These are phyloP conservation scores for Casuarina equisetifolia DNA, from an alignment of 306 rosid genomes.

Conservation along the genomic window DNA sequence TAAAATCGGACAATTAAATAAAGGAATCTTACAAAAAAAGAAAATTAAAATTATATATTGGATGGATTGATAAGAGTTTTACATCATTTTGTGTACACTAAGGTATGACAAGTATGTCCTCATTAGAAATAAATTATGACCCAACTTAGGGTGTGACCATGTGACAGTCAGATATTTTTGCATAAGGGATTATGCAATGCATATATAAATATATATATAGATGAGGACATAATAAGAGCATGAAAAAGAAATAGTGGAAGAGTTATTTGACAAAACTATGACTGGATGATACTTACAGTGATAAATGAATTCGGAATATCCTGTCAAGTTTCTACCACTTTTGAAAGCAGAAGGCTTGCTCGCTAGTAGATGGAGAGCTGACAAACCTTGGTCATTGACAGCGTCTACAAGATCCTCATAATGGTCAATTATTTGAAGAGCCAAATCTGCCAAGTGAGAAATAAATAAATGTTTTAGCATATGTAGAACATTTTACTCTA, in stretches of 20 bases:
- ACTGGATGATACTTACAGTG: constrained; percentile 21
- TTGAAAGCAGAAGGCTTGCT: constrained; percentile 49
- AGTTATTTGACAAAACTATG: too few species aligned
- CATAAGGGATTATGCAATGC: too few species aligned
- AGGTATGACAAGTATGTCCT: too few species aligned
- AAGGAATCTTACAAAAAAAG: too few species aligned
- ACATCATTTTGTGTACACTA: too few species aligned
- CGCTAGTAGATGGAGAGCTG: constrained; percentile 63
- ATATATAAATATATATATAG: too few species aligned
- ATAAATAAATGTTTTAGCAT: not conserved
- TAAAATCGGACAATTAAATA: too few species aligned
- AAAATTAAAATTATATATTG: too few species aligned
- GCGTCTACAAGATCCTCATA: constrained; percentile 28
- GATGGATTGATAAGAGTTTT: too few species aligned
- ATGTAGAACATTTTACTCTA: not conserved
- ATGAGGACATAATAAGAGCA: not conserved
- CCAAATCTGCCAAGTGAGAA: constrained; percentile 47
- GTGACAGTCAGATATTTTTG: too few species aligned
- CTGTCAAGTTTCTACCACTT: constrained; percentile 48
- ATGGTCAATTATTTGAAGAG: constrained; percentile 48
- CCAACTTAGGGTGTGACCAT: too few species aligned
- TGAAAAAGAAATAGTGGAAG: not conserved
- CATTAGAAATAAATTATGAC: too few species aligned
- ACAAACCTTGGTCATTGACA: constrained; percentile 30
- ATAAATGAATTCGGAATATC: constrained; percentile 31